Base-by-base conservation (phyloP, 148 eudicot species). In the Mesembryanthemum crystallinum region DNA sequence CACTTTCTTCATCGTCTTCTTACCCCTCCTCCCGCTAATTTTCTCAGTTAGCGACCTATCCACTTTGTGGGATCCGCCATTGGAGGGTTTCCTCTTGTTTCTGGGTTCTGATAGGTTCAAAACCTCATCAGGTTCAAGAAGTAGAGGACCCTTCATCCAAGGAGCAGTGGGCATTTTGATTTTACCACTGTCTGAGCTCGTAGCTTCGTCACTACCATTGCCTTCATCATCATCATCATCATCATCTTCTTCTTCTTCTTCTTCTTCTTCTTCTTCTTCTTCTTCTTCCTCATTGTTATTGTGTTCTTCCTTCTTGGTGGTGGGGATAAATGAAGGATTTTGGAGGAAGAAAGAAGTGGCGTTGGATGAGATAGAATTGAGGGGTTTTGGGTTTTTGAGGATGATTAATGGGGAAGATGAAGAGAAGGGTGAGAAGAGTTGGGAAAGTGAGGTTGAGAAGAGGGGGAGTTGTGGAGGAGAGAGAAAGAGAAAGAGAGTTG, bases 161-260 rank as follows among this genome's bases (percentile, higher is more conserved):
- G 98, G 98, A 64, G 98, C 90, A n/a, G 96, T 88, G 13, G 97
- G 97, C 79, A 86, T 84, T 80, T 82, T 85, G 5, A 87, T 75
- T 45, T 61, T 73, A 45, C 67, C 62, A 75, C 42, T 73, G 4
- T 24, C 49, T 13, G 74, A 33, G 21, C 28, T 37, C 24, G 13
- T 43, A 64, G 30, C 45, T 60, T 85, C 83, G 28, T 17, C 58
- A 39, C 28, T 69, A 30, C 30, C 27, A 8, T 74, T 27, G n/a
- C 65, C 72, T 64, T 70, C 30, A 28, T 33, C 66, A 54, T 64
- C 78, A 71, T 45, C 49, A 8, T 45, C 14, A 1, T 58, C 64
- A 47, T 62, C 69, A 59, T 58, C 21, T 20, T 52, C 61, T 39
- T 13, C 37, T 39, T 30, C 64, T 69, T 60, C 49, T 77, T 47